These are phyloP conservation scores for Parathielavia appendiculata DNA, from an alignment of 495 filamentous ascomycete genomes.

Conservation along the genomic window DNA sequence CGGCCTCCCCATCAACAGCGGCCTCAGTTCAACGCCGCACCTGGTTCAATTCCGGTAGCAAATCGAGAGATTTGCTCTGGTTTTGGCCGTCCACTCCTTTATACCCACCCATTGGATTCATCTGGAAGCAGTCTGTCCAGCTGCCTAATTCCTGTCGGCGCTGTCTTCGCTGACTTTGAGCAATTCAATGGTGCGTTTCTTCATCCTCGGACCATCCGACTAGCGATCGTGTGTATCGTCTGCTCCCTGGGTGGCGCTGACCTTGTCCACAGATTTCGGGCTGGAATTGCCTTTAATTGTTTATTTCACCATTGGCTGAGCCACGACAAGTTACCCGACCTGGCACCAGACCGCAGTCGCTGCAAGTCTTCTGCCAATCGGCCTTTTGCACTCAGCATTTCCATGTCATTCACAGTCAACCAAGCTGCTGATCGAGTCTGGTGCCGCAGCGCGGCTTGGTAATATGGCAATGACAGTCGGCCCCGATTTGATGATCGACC, in stretches of 20 bases:
- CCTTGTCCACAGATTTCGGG: slow-evolving; percentile 10
- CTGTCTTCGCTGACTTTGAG: slow-evolving; percentile 16
- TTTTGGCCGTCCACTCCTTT: slow-evolving; percentile 53
- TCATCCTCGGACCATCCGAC: not conserved
- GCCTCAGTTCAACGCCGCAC: slow-evolving; percentile 23
- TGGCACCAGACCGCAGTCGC: slow-evolving; percentile 7
- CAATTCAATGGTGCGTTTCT: slow-evolving; percentile 20
- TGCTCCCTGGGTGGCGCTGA: slow-evolving; percentile 19
- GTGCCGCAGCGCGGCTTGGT: slow-evolving; percentile 46
- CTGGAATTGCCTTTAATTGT: slow-evolving; percentile 30
- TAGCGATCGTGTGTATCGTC: not conserved
- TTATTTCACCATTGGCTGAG: slow-evolving; percentile 21
- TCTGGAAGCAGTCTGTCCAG: slow-evolving; percentile 22
- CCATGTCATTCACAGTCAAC: slow-evolving; percentile 38
- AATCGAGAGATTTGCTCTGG: slow-evolving; percentile 46
- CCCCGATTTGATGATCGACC: slow-evolving; percentile 34
- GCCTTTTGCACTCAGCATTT: slow-evolving; percentile 19
- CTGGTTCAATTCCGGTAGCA: slow-evolving; percentile 47
- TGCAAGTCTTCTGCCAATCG: slow-evolving; percentile 2
- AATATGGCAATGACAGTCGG: slow-evolving; percentile 43
- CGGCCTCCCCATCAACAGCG: slow-evolving; percentile 2
- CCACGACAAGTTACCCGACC: slow-evolving; percentile 10
- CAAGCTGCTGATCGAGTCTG: slow-evolving; percentile 37
- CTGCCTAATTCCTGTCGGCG: slow-evolving; percentile 22
- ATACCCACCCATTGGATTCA: slow-evolving; percentile 26